Evolutionary conservation across 2,329 filamentous ascomycete genomes (phyloP).

Genomic region (Pseudogymnoascus sp.): DNA sequence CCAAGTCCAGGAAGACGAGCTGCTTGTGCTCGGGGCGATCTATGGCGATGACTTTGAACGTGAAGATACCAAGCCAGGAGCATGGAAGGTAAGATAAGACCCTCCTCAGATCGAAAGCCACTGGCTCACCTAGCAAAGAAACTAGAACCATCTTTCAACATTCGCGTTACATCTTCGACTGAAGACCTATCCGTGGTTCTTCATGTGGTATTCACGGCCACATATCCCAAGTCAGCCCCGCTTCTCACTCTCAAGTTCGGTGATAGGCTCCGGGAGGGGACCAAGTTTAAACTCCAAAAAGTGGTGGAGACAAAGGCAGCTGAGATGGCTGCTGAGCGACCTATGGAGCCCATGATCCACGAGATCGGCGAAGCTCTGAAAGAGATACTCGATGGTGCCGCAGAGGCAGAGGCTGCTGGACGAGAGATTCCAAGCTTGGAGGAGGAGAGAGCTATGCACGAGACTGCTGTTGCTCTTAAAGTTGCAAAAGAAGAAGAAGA

Average conservation of each 20-base stretch:
- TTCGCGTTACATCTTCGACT: conserved; percentile 68
- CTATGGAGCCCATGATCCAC: conserved; percentile 45
- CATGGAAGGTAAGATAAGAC: conserved; percentile 67
- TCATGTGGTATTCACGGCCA: conserved; percentile 76
- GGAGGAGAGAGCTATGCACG: conserved; percentile 78
- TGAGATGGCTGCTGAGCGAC: conserved; percentile 41
- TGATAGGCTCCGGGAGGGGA: conserved; percentile 59
- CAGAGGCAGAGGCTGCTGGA: conserved; percentile 66
- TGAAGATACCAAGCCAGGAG: conserved; percentile 57
- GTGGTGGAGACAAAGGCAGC: conserved; percentile 53
- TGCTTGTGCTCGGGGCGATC: conserved; percentile 78
- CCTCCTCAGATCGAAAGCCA: conserved; percentile 14
- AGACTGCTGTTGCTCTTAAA: conserved; percentile 59
- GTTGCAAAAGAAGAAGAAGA: conserved; percentile 43
- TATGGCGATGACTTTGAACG: conserved; percentile 83
- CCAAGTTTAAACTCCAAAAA: conserved; percentile 62
- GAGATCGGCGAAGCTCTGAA: conserved; percentile 41
- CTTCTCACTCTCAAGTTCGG: conserved; percentile 61
- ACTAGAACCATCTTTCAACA: conserved; percentile 75
- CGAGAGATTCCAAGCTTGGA: conserved; percentile 77
- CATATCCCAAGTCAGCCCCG: conserved; percentile 81
- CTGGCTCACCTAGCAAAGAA: conserved; percentile 42
- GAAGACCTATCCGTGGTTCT: conserved; percentile 64
- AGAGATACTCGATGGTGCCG: conserved; percentile 78
- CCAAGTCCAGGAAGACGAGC: conserved; percentile 80